Conservation (phyloP, 1,284 basidiomycete genomes). For the Cutaneotrichosporon sp. region DNA sequence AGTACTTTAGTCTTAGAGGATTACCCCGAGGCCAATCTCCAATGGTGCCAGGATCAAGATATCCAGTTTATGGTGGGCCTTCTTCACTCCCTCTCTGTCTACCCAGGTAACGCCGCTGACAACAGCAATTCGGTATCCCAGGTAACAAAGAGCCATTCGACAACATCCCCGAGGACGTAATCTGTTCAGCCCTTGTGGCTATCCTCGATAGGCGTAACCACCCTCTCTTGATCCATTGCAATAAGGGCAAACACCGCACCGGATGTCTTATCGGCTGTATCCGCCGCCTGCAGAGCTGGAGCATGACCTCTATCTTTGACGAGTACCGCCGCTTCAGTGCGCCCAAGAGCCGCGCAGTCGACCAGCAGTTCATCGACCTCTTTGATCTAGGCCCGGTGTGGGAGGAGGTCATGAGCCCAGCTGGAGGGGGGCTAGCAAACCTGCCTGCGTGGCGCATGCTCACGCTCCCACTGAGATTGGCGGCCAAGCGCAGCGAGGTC, state of each 20-base stretch:
- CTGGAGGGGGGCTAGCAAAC: slow-evolving; percentile 39
- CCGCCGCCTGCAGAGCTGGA: slow-evolving; percentile 58
- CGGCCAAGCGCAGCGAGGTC: slow-evolving; percentile 15
- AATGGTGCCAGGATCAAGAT: slow-evolving; percentile 53
- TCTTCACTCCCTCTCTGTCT: no score
- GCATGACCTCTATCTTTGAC: slow-evolving; percentile 58
- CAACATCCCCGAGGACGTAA: slow-evolving; percentile 59
- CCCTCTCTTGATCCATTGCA: slow-evolving; percentile 61
- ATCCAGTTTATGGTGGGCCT: slow-evolving; percentile 48
- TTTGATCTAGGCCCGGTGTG: slow-evolving; percentile 50
- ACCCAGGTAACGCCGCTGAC: slow-evolving; percentile 8
- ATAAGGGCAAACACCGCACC: slow-evolving; percentile 62
- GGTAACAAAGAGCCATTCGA: slow-evolving; percentile 59
- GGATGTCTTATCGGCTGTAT: slow-evolving; percentile 60
- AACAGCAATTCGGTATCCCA: slow-evolving; percentile 59
- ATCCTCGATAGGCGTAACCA: slow-evolving; percentile 59
- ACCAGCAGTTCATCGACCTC: slow-evolving; percentile 60
- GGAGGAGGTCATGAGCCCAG: slow-evolving; percentile 33
- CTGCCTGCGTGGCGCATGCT: slow-evolving; percentile 47
- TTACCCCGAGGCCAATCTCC: slow-evolving; percentile 58
- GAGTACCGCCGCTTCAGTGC: slow-evolving; percentile 58
- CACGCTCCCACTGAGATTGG: slow-evolving; percentile 29
- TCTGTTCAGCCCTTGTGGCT: slow-evolving; percentile 57
- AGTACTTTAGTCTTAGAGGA: slow-evolving; percentile 57
- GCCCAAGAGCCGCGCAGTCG: slow-evolving; percentile 58